Evolutionary conservation across 495 filamentous ascomycete genomes (phyloP).

Genomic region (Podospora fimiseda): DNA sequence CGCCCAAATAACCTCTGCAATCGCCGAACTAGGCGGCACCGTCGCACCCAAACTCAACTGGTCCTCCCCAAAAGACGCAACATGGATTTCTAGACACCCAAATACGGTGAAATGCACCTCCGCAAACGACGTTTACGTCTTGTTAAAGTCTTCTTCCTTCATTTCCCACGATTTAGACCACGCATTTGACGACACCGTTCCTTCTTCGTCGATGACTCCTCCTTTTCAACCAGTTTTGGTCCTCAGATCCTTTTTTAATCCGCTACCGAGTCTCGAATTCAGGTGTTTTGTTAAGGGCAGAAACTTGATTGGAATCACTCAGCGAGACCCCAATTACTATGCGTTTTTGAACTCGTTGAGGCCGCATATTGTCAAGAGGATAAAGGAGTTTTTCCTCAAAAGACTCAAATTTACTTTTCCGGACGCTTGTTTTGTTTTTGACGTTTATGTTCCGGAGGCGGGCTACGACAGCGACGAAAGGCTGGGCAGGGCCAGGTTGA

Average conservation of each 20-base stretch:
- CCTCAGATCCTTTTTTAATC: conserved; percentile 77
- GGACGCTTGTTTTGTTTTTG: conserved; percentile 79
- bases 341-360: conserved; percentile 67
- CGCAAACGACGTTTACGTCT: conserved; percentile 84
- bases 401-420: conserved; percentile 66
- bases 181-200: conserved; percentile 74
- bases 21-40: conserved; percentile 70
- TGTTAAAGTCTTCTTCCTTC: conserved; percentile 90
- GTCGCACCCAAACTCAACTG: conserved; percentile 93
- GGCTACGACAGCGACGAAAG: conserved; percentile 43
- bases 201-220: conserved; percentile 7
- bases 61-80: conserved; percentile 93
- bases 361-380: conserved; percentile 51
- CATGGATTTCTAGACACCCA: conserved; percentile 80
- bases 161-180: conserved; percentile 91
- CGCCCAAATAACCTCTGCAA: conserved; percentile 63
- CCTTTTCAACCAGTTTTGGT: conserved; percentile 49
- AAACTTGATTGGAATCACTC: conserved; percentile 72
- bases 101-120: conserved; percentile 85
- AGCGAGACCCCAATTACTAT: conserved; percentile 87
- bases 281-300: conserved; percentile 83
- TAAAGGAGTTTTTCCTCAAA: conserved; percentile 66
- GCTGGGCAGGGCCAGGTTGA: conserved; percentile 62
- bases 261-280: conserved; percentile 89
- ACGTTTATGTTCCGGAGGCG: conserved; percentile 81